Conservation (phyloP, 2,329 filamentous ascomycete genomes). For the Arachnomyces sp. region DNA sequence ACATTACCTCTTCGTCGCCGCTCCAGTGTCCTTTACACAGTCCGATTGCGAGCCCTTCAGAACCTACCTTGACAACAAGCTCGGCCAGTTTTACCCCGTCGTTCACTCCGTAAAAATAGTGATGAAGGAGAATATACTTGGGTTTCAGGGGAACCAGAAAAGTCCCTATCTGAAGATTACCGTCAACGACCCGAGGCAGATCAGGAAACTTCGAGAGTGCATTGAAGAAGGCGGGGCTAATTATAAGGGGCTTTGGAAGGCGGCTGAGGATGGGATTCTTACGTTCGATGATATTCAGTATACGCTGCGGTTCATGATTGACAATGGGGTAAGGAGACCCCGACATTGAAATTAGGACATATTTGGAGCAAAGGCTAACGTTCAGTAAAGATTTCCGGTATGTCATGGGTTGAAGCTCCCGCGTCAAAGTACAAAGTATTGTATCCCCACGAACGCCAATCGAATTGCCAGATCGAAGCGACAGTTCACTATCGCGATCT, state of each 20-base stretch:
- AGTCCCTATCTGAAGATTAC: slow-evolving; percentile 91
- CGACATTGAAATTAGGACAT: neutral
- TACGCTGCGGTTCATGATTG: slow-evolving; percentile 93
- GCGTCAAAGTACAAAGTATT: slow-evolving; percentile 65
- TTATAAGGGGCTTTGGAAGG: slow-evolving; percentile 84
- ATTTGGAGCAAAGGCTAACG: slow-evolving; percentile 6
- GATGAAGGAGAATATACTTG: slow-evolving; percentile 83
- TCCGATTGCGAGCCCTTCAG: slow-evolving; percentile 72
- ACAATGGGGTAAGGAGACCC: slow-evolving; percentile 59
- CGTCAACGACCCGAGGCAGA: slow-evolving; percentile 79
- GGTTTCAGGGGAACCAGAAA: slow-evolving; percentile 87
- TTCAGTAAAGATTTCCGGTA: slow-evolving; percentile 62
- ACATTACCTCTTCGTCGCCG: slow-evolving; percentile 90
- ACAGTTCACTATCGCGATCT: slow-evolving; percentile 73
- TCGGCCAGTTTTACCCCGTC: slow-evolving; percentile 63
- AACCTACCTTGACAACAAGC: slow-evolving; percentile 66
- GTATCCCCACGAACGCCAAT: slow-evolving; percentile 59
- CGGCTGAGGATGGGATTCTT: slow-evolving; percentile 58
- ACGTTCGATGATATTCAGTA: slow-evolving; percentile 97
- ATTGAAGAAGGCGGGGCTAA: slow-evolving; percentile 72
- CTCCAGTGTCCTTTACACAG: slow-evolving; percentile 70
- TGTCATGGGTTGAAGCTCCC: slow-evolving; percentile 93
- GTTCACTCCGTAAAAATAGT: slow-evolving; percentile 76
- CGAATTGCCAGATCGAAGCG: slow-evolving; percentile 94
- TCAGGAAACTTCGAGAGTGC: slow-evolving; percentile 62